These are phyloP conservation scores for Bauhinia variegata DNA, from an alignment of 306 rosid species.

Conservation along the genomic window DNA sequence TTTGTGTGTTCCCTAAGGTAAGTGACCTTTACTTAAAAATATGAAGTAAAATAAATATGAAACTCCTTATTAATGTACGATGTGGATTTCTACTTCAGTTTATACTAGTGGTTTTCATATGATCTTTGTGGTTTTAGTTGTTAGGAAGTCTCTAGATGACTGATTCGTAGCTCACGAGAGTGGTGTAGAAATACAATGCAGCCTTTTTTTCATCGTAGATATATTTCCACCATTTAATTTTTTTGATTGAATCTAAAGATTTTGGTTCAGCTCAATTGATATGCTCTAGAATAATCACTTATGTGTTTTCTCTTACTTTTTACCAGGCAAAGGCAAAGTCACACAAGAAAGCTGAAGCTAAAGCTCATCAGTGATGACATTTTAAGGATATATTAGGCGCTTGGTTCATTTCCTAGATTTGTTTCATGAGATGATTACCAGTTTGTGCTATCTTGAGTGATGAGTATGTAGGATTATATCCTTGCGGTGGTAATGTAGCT, in stretches of 20 bases:
- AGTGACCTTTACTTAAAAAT: no score
- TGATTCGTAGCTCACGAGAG: neutral
- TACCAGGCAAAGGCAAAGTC: conserved; percentile 54
- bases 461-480: neutral
- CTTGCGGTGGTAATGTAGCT: neutral
- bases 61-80: neutral
- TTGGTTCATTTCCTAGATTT: neutral
- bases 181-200: no score
- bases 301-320: no score
- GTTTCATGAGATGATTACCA: neutral
- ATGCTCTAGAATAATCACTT: no score
- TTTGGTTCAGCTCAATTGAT: no score
- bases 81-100: neutral
- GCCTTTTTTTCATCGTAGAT: no score
- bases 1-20: neutral
- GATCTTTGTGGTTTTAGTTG: neutral
- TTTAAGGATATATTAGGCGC: neutral
- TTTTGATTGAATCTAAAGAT: no score
- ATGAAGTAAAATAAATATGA: neutral
- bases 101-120: no score
- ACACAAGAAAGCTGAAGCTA: conserved; percentile 47
- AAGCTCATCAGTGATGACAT: conserved; percentile 40
- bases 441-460: neutral
- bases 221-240: no score
- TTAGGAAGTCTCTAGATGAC: neutral